phyloP scores from a whole-genome alignment of 2,329 filamentous ascomycete genomes.

The Botrytis tulipae region DNA sequence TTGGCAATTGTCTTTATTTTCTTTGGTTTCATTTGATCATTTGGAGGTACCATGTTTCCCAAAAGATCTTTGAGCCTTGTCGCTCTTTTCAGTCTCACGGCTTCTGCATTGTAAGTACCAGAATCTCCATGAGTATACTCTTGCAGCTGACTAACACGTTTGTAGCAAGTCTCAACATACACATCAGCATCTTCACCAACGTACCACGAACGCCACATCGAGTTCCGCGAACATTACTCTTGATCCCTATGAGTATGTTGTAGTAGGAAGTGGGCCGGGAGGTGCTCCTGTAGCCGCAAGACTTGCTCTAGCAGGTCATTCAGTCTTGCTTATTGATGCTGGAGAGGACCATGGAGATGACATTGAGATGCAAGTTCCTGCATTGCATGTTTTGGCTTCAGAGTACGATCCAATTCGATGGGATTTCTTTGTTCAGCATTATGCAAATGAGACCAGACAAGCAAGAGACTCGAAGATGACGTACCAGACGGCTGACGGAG shows the following conservation, averaged over 20 bases:
- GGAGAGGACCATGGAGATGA: constrained; percentile 49
- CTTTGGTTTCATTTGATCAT: background rate
- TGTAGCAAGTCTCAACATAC: background rate
- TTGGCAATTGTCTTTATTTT: background rate
- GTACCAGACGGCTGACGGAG: constrained; percentile 41
- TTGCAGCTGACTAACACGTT: background rate
- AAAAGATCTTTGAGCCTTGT: constrained; percentile 3
- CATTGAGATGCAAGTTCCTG: constrained; percentile 48
- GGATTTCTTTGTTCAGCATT: constrained; percentile 45
- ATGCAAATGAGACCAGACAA: constrained; percentile 23
- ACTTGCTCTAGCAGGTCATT: constrained; percentile 51
- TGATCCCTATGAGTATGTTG: constrained; percentile 46
- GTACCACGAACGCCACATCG: background rate
- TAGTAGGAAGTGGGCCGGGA: constrained; percentile 53
- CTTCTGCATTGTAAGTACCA: constrained; percentile 13
- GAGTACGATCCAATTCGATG: constrained; percentile 43
- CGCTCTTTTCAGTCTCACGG: constrained; percentile 8
- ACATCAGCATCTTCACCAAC: constrained; percentile 2
- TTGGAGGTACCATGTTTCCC: constrained; percentile 1
- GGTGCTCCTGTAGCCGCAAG: constrained; percentile 50
- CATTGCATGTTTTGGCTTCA: constrained; percentile 48
- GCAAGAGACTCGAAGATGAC: constrained; percentile 28
- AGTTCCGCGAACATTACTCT: constrained; percentile 13
- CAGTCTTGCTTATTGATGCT: constrained; percentile 53
- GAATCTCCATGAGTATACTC: background rate